A percentile compares a stretch with the other conserved stretches of the same genome.
phyloP scores from a whole-genome alignment of 2,329 filamentous ascomycete species.

The Ambrosiella xylebori region DNA sequence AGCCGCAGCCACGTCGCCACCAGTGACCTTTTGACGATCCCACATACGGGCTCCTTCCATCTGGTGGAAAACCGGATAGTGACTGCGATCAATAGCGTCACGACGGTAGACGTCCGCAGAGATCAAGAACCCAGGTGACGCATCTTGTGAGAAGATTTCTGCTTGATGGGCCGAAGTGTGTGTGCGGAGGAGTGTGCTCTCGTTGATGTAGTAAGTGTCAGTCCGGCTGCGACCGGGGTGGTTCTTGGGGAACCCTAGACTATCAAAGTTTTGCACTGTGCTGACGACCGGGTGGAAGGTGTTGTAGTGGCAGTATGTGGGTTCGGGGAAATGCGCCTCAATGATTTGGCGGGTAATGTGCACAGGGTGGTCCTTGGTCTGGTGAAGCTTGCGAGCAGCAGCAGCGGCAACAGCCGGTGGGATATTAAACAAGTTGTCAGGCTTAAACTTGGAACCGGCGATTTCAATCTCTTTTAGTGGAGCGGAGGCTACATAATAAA shows the following conservation, averaged over 20 bases:
- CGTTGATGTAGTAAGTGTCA: constrained; percentile 92
- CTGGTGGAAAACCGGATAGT: constrained; percentile 96
- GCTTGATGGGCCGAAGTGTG: constrained; percentile 91
- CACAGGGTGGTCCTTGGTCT: constrained; percentile 79
- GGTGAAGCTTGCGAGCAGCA: constrained; percentile 64
- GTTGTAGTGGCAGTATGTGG: constrained; percentile 61
- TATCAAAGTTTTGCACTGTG: constrained; percentile 83
- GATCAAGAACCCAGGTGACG: constrained; percentile 69
- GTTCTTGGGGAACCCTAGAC: constrained; percentile 74
- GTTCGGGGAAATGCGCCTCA: constrained; percentile 64
- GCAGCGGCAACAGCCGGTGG: constrained; percentile 57
- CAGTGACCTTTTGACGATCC: constrained; percentile 46
- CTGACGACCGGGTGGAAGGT: constrained; percentile 69
- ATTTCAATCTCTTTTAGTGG: constrained; percentile 29
- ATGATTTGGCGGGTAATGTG: constrained; percentile 84
- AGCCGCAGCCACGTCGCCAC: constrained; percentile 40
- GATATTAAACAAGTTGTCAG: constrained; percentile 74
- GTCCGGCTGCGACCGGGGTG: constrained; percentile 75
- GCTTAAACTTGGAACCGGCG: constrained; percentile 44
- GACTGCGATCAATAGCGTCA: constrained; percentile 84
- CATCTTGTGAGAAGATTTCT: constrained; percentile 56
- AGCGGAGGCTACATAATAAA: constrained; percentile 4
- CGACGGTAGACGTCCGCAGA: constrained; percentile 88
- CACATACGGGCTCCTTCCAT: constrained; percentile 92
- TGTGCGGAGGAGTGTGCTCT: constrained; percentile 66